Percentiles rank a stretch among this genome's conserved stretches.
Evolutionary conservation across 1,284 basidiomycete species (phyloP).

Genomic region (Trametes polyzona): DNA sequence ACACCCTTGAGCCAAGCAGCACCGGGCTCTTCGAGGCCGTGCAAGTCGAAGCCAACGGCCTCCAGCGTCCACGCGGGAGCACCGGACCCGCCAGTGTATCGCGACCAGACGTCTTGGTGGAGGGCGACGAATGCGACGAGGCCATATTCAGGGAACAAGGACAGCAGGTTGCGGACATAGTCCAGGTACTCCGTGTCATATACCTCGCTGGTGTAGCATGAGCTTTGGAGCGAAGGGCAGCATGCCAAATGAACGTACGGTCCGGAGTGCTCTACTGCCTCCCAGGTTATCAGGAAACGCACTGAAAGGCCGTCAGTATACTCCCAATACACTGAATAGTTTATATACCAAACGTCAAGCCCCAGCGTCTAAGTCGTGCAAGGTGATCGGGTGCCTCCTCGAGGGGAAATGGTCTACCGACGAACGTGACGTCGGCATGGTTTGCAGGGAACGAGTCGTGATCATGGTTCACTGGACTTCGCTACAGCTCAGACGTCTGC

Average conservation of each 20-base stretch:
- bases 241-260: conserved; percentile 57
- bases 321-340: background rate
- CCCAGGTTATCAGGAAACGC: conserved; percentile 93
- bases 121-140: conserved; percentile 82
- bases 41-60: conserved; percentile 77
- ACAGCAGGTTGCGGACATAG: conserved; percentile 78
- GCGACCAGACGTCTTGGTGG: conserved; percentile 96
- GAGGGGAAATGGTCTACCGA: conserved; percentile 83
- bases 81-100: conserved; percentile 91
- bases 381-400: conserved; percentile 86
- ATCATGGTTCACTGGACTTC: conserved; percentile 65
- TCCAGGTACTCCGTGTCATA: conserved; percentile 86
- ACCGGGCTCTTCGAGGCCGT: conserved; percentile 75
- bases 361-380: conserved; percentile 81
- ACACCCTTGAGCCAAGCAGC: conserved; percentile 87
- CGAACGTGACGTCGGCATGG: conserved; percentile 71
- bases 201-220: conserved; percentile 55
- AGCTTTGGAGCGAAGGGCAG: background rate
- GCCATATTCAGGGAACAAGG: conserved; percentile 81
- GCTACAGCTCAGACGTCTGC: background rate
- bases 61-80: conserved; percentile 93
- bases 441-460: conserved; percentile 66
- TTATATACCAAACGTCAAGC: conserved; percentile 74
- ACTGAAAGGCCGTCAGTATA: conserved; percentile 47
- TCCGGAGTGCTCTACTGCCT: conserved; percentile 91